Evolutionary conservation across 345 rosid species (phyloP), one percentile per base, ranked within the genome.

Genomic region (Pugionium cornutum): DNA sequence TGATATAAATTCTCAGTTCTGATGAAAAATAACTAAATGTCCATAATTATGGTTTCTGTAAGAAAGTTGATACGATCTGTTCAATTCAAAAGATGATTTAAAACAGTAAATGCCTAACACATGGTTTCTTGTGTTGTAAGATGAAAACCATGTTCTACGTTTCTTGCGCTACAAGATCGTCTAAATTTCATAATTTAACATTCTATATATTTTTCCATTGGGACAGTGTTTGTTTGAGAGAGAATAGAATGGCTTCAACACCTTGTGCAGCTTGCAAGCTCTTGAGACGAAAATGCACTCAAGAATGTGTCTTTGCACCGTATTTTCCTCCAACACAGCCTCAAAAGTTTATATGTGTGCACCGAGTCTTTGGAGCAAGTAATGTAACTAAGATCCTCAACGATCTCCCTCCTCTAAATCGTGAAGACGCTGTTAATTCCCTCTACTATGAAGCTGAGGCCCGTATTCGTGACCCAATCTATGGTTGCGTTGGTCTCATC

Each of bases 211-310:
- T 6, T 33, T 50, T 7, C 27, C 9, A 9, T 58, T 8, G 51
- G 42, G 11, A 27, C 9, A 62, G 53, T 25, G 25, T 8, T 28
- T 30, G 27, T 10, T 48, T 30, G 29, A 3, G 53, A 39, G 36
- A 53, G 33, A 7, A 39, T 18, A 7, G 35, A 53, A 88, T 86
- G 96, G 81, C 92, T n/a, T 74, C 89, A 7, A 79, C 87, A 28
- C 91, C 96, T 31, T 89, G 96, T 64, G 96, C 96, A 9, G 94
- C 94, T 60, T 89, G 94, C 77, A 89, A 87, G 79, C 80, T 82
- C 48, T 83, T 75, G 29, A 74, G 91, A 27, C 75, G 85, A 54
- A 89, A 89, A 77, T 89, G 96, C 77, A 87, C 89, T 0, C 89
- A 79, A 59, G 96, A 89, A 52, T 89, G 96, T 53, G 83, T 85